These are phyloP conservation scores for Fusarium fujikuroi DNA, from an alignment of 2,329 filamentous ascomycete genomes.

Conservation along the genomic window DNA sequence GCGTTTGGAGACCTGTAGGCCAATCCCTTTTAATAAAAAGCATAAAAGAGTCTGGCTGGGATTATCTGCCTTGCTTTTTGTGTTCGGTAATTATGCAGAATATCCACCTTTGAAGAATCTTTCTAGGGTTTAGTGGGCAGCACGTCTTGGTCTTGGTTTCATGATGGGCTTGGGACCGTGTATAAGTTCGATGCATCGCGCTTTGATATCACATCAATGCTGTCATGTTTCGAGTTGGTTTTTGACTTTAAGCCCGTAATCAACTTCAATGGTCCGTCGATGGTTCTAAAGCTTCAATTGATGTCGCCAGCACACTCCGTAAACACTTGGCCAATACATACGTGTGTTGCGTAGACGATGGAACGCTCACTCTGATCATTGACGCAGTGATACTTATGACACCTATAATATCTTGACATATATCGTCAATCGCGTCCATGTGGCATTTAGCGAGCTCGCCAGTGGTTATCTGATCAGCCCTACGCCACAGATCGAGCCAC, in stretches of 20 bases:
- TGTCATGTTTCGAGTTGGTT: not conserved
- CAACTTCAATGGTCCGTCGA: not conserved
- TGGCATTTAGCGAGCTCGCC: not conserved
- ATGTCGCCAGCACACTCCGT: not conserved
- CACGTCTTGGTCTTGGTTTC: not conserved
- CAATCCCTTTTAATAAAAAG: slow-evolving; percentile 20
- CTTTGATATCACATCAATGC: not conserved
- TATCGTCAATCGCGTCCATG: slow-evolving; percentile 5
- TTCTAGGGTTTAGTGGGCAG: not conserved
- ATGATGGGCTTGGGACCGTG: not conserved
- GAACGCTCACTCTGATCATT: not conserved
- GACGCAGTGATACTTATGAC: not conserved
- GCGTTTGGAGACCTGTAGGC: slow-evolving; percentile 27
- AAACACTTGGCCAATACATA: not conserved
- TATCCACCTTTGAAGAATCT: not conserved
- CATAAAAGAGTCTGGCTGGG: slow-evolving; percentile 14
- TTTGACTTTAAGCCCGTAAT: rapidly evolving
- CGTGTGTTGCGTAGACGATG: not conserved
- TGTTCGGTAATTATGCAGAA: not conserved
- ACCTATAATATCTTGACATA: not conserved
- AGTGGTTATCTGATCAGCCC: not conserved
- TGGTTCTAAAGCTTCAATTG: not conserved
- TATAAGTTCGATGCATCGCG: not conserved
- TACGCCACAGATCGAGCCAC: slow-evolving; percentile 11
- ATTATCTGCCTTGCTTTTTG: not conserved